Evolutionary conservation across 495 filamentous ascomycete genomes (phyloP), one percentile per base, ranked within the genome.

Genomic region (Talaromyces trachyspermus): DNA sequence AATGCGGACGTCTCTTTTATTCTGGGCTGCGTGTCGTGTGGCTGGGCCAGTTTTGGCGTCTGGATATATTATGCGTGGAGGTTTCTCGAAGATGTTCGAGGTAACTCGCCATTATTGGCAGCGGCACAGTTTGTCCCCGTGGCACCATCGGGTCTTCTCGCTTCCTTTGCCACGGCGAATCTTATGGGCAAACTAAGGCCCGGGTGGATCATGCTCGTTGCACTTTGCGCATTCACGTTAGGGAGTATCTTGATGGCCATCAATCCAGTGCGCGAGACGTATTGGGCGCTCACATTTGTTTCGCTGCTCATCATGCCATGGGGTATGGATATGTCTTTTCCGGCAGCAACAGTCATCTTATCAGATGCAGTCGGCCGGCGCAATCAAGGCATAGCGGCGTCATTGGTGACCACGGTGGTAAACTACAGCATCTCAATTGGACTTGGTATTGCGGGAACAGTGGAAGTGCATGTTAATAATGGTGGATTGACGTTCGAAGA

Each of bases 241-340:
- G 75, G 74, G 11, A 57, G 56, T 23, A 58, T 64, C 9, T 54
- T 80, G 20, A 51, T 76, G 11, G 74, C 66, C 14, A 78, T 69
- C 2, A 56, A 62, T 0, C 75, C 74, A 2, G 58, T 75, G 8
- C 37, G 66, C n/a, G 72, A 78, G 50, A 69, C 52, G 4, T 77
- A 84, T 59, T 86, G 81, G 83, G 68, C 61, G 0, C 76, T 79
- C 50, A 68, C 68, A 1, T 86, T 85, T 49, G 66, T 84, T 12
- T 58, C 59, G 12, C 66, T 70, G 3, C 4, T 83, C 9, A 55
- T 86, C 26, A 80, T 77, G 38, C 71, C 76, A 0, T 78, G 68
- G 46, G 82, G 78, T 22, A 84, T 84, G 71, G 77, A 85, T 54
- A 75, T 81, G 57, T 68, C 61, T 1, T 83, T 85, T 49, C 78